phyloP scores from a whole-genome alignment of 2,329 filamentous ascomycete genomes.

The Talaromyces atroroseus region DNA sequence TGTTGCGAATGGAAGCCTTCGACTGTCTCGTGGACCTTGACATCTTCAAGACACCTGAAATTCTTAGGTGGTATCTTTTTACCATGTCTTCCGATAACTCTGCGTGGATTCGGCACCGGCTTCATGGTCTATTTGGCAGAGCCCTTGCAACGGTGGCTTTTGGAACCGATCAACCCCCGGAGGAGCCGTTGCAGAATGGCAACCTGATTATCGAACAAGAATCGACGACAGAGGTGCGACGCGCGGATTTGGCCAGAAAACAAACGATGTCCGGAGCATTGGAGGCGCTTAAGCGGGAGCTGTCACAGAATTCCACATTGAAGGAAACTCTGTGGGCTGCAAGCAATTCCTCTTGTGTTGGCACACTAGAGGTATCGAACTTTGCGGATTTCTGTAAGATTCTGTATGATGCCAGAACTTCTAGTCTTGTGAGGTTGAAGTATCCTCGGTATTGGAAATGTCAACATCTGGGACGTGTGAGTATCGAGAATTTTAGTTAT shows the following conservation, averaged over 20 bases:
- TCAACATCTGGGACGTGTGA: slow-evolving; percentile 48
- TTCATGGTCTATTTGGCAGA: slow-evolving; percentile 50
- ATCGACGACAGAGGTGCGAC: slow-evolving; percentile 46
- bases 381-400: slow-evolving; percentile 54
- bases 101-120: slow-evolving; percentile 50
- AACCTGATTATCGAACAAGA: slow-evolving; percentile 56
- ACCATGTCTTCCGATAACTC: slow-evolving; percentile 54
- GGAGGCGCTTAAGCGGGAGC: slow-evolving; percentile 49
- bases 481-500: slow-evolving; percentile 1
- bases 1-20: slow-evolving; percentile 57
- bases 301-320: slow-evolving; percentile 46
- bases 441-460: slow-evolving; percentile 55
- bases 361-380: slow-evolving; percentile 50
- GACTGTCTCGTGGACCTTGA: slow-evolving; percentile 53
- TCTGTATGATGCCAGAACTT: slow-evolving; percentile 50
- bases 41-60: slow-evolving; percentile 45
- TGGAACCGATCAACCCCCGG: slow-evolving; percentile 40
- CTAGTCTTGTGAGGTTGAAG: slow-evolving; percentile 45
- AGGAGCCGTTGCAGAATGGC: slow-evolving; percentile 29
- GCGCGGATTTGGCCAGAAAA: slow-evolving; percentile 49
- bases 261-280: slow-evolving; percentile 56
- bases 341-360: slow-evolving; percentile 47
- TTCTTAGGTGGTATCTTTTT: slow-evolving; percentile 54
- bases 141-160: slow-evolving; percentile 56
- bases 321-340: slow-evolving; percentile 54